Evolutionary conservation across 2,329 filamentous ascomycete genomes (phyloP).

Genomic region (Phialemonium atrogriseum): DNA sequence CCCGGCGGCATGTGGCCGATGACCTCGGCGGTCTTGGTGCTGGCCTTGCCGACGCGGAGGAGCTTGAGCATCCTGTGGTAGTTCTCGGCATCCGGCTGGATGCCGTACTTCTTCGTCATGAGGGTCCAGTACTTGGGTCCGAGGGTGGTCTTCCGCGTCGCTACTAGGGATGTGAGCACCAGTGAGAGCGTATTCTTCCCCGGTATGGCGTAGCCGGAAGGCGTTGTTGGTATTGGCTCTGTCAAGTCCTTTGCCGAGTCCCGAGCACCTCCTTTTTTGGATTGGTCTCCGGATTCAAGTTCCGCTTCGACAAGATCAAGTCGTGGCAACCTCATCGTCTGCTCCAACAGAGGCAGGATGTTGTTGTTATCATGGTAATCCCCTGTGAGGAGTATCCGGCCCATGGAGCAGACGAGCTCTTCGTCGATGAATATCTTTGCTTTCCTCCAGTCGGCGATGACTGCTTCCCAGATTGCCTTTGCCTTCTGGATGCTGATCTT

Average conservation of each 20-base stretch:
- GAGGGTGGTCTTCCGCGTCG: slow-evolving; percentile 50
- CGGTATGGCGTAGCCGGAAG: slow-evolving; percentile 31
- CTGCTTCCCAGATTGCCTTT: slow-evolving; percentile 71
- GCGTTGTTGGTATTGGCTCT: background rate
- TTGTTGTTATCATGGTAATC: slow-evolving; percentile 57
- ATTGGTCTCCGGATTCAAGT: slow-evolving; percentile 2
- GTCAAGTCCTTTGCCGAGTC: background rate
- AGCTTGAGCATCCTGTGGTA: slow-evolving; percentile 61
- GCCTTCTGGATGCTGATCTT: slow-evolving; percentile 53
- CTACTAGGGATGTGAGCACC: slow-evolving; percentile 55
- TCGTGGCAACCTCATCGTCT: slow-evolving; percentile 70
- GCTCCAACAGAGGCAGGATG: slow-evolving; percentile 66
- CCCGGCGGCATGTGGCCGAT: slow-evolving; percentile 44
- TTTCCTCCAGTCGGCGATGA: slow-evolving; percentile 65
- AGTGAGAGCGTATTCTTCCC: slow-evolving; percentile 57
- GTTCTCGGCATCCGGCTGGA: slow-evolving; percentile 66
- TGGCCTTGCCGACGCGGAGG: slow-evolving; percentile 58
- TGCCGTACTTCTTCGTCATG: slow-evolving; percentile 50
- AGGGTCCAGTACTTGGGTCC: slow-evolving; percentile 72
- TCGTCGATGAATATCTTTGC: slow-evolving; percentile 70
- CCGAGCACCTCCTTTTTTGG: background rate
- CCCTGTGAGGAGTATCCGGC: slow-evolving; percentile 62
- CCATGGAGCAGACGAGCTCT: slow-evolving; percentile 73
- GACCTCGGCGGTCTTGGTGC: slow-evolving; percentile 50
- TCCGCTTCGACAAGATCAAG: slow-evolving; percentile 25